Base-by-base conservation (phyloP, 75 land plant species). In the Pseudotsuga menziesii region DNA sequence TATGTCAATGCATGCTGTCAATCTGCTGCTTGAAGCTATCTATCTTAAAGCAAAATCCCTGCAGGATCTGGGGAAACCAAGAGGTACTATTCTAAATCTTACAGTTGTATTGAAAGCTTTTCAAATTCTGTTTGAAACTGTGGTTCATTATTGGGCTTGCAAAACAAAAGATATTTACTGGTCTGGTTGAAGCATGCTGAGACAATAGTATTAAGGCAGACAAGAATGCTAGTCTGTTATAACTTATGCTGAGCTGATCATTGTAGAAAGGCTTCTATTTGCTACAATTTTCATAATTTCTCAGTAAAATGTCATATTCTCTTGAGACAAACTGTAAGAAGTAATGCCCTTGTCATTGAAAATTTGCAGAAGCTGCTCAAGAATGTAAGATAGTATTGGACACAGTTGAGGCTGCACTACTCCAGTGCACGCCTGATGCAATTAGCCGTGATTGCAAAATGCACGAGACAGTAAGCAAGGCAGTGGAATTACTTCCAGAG, bases 401-500 rank as follows among this genome's bases (percentile, higher is more conserved):
- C 74, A 87, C 91, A 69, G 78, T 94, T 72, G 97, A 93, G 74
- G 82, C 94, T 72, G 87, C 92, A 58, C 77, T 88, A 58, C 98
- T 94, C 12, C 83, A 87, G 67, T 92, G 92, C 75, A 66, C 90
- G 71, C 92, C 94, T 35, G 86, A 78, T 63, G 75, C 80, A 39
- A 83, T 87, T 76, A 74, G 77, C 63, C 60, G 81, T 26, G 91
- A 91, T 23, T 84, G 83, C 80, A 91, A 92, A 78, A 73, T 96
- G 60, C 89, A 88, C 6, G 98, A 96, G 78, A 94, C 78, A 44
- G 73, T 96, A 58, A 84, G 75, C 76, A 91, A 90, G 69, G 79
- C 94, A 55, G 97, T 91, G 57, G 92, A 90, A 59, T 87, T 91
- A 52, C 92, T 96, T 66, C 98, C 98, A 7, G 85, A 96, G 77